Evolutionary conservation across 2,329 filamentous ascomycete species (phyloP).

Genomic region (Drechslera avenae): DNA sequence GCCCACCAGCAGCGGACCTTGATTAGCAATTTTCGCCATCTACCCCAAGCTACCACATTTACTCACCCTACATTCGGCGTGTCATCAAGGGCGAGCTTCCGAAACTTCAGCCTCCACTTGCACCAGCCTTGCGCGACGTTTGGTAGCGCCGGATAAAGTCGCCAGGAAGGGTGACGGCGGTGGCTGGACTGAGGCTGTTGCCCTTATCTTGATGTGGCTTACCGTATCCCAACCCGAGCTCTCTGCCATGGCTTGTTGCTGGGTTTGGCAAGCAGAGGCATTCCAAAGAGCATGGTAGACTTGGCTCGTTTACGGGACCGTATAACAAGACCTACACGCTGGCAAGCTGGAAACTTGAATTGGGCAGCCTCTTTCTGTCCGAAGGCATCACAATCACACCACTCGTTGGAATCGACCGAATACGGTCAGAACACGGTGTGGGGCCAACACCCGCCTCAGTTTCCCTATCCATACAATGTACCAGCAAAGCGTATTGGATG

Average conservation of each 20-base stretch:
- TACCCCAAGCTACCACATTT: conserved; percentile 21
- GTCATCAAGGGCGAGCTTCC: conserved; percentile 25
- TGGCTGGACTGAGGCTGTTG: conserved; percentile 40
- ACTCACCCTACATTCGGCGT: conserved; percentile 26
- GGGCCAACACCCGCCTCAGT: conserved; percentile 11
- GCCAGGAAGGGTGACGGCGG: conserved; percentile 28
- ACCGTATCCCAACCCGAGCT: conserved; percentile 8
- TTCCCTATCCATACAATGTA: conserved; percentile 8
- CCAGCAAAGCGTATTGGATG: conserved; percentile 7
- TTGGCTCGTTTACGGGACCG: not conserved
- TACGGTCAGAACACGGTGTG: conserved; percentile 4
- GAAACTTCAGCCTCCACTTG: conserved; percentile 23
- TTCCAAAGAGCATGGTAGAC: not conserved
- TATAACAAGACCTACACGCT: too few species aligned
- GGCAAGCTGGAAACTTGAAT: too few species aligned
- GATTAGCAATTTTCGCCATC: conserved; percentile 15
- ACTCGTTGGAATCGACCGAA: not conserved
- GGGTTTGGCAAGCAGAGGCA: conserved; percentile 13
- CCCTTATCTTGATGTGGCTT: conserved; percentile 26
- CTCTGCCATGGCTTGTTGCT: conserved; percentile 29
- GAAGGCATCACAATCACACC: not conserved
- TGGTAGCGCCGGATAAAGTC: conserved; percentile 30
- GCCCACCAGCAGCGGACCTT: conserved; percentile 11
- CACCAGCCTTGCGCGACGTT: conserved; percentile 26
- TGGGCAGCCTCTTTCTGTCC: not conserved